These are phyloP conservation scores for Aleurites moluccanus DNA, from an alignment of 441 rosid species.

Conservation along the genomic window DNA sequence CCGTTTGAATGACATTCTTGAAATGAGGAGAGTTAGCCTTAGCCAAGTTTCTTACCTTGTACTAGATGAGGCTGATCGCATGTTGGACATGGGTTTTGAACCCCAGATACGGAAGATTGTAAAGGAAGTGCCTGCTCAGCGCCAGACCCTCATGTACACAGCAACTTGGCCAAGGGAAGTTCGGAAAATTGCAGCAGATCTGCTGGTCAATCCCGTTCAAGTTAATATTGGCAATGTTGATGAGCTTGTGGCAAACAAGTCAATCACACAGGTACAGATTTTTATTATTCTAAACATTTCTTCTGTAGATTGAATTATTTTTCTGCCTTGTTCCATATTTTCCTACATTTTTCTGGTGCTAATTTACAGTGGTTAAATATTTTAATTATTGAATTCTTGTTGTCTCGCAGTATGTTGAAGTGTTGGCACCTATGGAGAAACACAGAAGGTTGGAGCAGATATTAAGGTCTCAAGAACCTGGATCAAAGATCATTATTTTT, in stretches of 20 bases:
- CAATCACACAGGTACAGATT: conserved; percentile 79
- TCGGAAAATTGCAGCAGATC: conserved; percentile 95
- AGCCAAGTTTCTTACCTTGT: conserved; percentile 92
- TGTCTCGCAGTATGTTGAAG: conserved; percentile 66
- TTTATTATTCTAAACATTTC: neutral
- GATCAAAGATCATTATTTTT: conserved; percentile 88
- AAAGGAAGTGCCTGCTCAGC: conserved; percentile 86
- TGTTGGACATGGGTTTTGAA: conserved; percentile 99
- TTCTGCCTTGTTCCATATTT: neutral
- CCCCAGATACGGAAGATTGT: conserved; percentile 98
- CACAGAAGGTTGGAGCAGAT: conserved; percentile 94
- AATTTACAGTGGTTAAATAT: neutral
- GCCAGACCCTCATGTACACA: conserved; percentile 98
- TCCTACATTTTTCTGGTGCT: too few species aligned
- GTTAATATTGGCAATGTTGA: conserved; percentile 96
- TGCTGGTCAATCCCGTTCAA: conserved; percentile 89
- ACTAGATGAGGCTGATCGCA: conserved; percentile 97
- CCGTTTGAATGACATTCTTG: conserved; percentile 94
- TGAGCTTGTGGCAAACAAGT: conserved; percentile 98
- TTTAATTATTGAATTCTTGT: neutral
- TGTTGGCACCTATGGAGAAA: conserved; percentile 80
- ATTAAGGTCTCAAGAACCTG: conserved; percentile 88
- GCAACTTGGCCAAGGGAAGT: conserved; percentile 99
- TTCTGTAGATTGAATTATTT: neutral
- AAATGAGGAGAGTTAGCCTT: conserved; percentile 91